phyloP scores from a whole-genome alignment of 169 alveolate species.

The Perkinsus marinus region DNA sequence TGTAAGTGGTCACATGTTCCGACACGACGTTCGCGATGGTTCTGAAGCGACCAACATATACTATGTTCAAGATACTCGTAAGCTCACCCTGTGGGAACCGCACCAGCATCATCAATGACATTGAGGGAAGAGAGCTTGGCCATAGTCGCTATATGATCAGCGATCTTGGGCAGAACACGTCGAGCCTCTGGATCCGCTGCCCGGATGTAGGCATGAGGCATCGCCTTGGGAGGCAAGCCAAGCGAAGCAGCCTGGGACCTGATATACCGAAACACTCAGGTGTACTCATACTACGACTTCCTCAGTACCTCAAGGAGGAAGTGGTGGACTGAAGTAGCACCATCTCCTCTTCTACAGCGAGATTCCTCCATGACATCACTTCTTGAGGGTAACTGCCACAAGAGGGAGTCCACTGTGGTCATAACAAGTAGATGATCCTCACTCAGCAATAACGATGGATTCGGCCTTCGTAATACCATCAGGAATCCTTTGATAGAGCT shows the following conservation, averaged over 20 bases:
- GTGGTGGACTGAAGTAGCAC: not conserved
- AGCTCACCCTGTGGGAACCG: constrained; percentile 15
- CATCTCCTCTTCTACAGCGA: constrained; percentile 14
- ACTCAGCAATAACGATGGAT: constrained; percentile 19
- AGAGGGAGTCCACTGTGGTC: not conserved
- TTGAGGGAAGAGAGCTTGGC: constrained; percentile 17
- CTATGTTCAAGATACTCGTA: constrained; percentile 8
- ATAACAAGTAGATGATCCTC: not conserved
- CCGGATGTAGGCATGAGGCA: constrained; percentile 36
- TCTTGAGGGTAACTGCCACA: constrained; percentile 32
- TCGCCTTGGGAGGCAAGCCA: constrained; percentile 47
- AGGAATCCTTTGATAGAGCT: constrained; percentile 82
- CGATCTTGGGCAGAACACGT: constrained; percentile 24
- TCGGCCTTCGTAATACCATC: constrained; percentile 23
- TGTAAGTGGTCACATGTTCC: constrained; percentile 34
- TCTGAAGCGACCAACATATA: constrained; percentile 22
- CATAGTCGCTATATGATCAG: constrained; percentile 29
- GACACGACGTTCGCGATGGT: constrained; percentile 28
- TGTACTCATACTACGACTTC: constrained; percentile 20
- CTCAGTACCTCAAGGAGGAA: constrained; percentile 9
- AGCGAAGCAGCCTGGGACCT: constrained; percentile 47
- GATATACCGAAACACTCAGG: constrained; percentile 39
- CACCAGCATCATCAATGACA: constrained; percentile 17
- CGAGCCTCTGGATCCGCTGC: constrained; percentile 29
- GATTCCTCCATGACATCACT: constrained; percentile 20